Evolutionary conservation across 2,329 filamentous ascomycete genomes (phyloP), one percentile per base, ranked within the genome.

Genomic region (Botrytis elliptica): DNA sequence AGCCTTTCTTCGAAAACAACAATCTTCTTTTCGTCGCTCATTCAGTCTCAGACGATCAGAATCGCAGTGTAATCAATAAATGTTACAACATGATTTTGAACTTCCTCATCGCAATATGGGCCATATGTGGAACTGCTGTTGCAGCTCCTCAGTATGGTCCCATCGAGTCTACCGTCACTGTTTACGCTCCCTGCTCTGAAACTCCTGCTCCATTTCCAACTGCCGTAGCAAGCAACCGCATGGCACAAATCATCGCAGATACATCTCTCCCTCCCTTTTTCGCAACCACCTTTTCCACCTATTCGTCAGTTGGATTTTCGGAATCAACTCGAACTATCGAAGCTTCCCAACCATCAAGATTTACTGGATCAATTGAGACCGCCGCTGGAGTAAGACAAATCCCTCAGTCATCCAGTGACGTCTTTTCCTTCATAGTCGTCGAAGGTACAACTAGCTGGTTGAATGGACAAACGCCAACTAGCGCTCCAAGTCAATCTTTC

Each of bases 371-470:
- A 29, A 1, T 42, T 16, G 60, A 64, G n/a, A 42, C 25, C 8
- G 25, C 59, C 14, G 59, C 22, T 62, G 36, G 25, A 40, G 12
- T 2, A 5, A 40, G 3, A 4, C 22, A n/a, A 9, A 38, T 40
- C 14, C 14, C 38, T n/a, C 60, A 29, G n/a, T 12, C 33, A 6
- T 55, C 14, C 5, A 52, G 8, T 16, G 3, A n/a, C 8, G 7
- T n/a, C 8, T 55, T 40, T 36, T 25, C 38, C 12, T 77, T 77
- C 71, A 74, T 77, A 55, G 76, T 79, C 52, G 72, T 76, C 16
- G 49, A 68, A 70, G 74, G 71, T n/a, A 74, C 65, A 14, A 79
- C 77, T 7, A 67, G 74, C n/a, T 79, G 76, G 77, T 64, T 78
- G 29, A 76, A 77, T 75, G 78, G 77, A 29, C 72, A 76, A 20